phyloP scores from a whole-genome alignment of 345 rosid genomes.

The Kandelia obovata region DNA sequence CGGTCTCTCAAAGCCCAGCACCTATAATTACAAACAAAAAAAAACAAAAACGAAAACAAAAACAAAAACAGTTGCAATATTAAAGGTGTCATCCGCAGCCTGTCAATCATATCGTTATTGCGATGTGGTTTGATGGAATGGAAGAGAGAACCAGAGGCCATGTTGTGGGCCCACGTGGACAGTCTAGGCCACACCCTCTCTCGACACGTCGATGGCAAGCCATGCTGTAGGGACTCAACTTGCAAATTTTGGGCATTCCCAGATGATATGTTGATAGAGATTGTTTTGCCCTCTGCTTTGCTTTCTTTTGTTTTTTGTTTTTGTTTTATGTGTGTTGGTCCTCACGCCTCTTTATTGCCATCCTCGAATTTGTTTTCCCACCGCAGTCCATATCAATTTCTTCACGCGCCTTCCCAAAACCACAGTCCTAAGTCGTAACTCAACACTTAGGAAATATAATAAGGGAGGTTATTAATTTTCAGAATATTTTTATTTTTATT shows the following conservation, averaged over 20 bases:
- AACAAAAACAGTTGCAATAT: too few relatives aligned
- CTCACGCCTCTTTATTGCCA: constrained; percentile 4
- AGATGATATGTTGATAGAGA: constrained; percentile 16
- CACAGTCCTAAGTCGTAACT: too few relatives aligned
- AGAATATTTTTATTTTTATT: too few relatives aligned
- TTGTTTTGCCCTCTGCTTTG: not conserved
- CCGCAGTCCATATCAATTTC: not conserved
- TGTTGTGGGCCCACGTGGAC: constrained; percentile 21
- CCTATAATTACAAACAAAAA: not conserved
- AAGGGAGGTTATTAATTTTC: too few relatives aligned
- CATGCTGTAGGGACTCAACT: too few relatives aligned
- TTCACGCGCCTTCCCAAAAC: too few relatives aligned
- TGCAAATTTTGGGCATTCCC: constrained; percentile 1
- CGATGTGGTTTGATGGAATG: not conserved
- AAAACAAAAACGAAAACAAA: too few relatives aligned
- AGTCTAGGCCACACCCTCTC: constrained; percentile 9
- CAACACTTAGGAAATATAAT: too few relatives aligned
- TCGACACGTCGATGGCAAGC: constrained; percentile 40
- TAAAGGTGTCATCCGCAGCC: not conserved
- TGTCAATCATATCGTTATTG: constrained; percentile 3
- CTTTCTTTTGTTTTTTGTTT: not conserved
- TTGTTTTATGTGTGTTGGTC: not conserved
- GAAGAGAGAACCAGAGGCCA: not conserved
- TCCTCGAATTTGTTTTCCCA: not conserved
- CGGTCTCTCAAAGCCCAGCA: constrained; percentile 13